Conservation (phyloP, 2,329 filamentous ascomycete genomes). For the Clarireedia monteithiana region DNA sequence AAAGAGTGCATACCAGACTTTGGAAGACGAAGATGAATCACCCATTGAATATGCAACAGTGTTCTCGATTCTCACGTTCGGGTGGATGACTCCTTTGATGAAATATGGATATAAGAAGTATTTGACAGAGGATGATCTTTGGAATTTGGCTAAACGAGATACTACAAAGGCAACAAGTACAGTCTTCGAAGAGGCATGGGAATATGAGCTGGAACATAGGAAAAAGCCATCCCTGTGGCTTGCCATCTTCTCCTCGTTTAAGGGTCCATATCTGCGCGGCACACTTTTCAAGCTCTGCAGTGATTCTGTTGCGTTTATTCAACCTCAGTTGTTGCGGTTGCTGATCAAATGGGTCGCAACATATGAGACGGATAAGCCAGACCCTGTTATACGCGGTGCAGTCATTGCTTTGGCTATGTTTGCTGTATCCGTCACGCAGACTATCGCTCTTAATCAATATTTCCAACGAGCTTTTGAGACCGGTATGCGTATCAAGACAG, state of each 20-base stretch:
- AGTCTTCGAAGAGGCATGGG: conserved; percentile 69
- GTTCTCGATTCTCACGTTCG: conserved; percentile 89
- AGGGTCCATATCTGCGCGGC: conserved; percentile 73
- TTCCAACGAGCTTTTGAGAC: conserved; percentile 93
- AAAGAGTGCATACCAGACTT: conserved; percentile 58
- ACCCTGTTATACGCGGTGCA: conserved; percentile 77
- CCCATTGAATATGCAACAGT: conserved; percentile 80
- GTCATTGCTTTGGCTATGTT: conserved; percentile 93
- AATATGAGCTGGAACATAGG: conserved; percentile 59
- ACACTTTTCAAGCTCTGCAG: conserved; percentile 84
- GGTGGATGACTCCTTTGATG: conserved; percentile 99
- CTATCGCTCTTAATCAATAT: conserved; percentile 89
- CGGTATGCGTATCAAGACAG: conserved; percentile 93
- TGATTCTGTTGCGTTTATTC: conserved; percentile 77
- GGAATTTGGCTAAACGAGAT: conserved; percentile 78
- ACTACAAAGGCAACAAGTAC: conserved; percentile 67
- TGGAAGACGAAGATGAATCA: conserved; percentile 62
- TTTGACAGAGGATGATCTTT: conserved; percentile 89
- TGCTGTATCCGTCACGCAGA: conserved; percentile 75
- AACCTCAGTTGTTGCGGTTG: conserved; percentile 81
- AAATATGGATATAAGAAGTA: conserved; percentile 85
- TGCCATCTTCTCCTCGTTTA: conserved; percentile 76
- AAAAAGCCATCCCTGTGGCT: conserved; percentile 79
- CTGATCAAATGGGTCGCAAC: conserved; percentile 82
- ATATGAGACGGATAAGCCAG: conserved; percentile 53